These are phyloP conservation scores for Neopestalotiopsis sp. DNA, from an alignment of 2,329 filamentous ascomycete genomes.

Conservation along the genomic window DNA sequence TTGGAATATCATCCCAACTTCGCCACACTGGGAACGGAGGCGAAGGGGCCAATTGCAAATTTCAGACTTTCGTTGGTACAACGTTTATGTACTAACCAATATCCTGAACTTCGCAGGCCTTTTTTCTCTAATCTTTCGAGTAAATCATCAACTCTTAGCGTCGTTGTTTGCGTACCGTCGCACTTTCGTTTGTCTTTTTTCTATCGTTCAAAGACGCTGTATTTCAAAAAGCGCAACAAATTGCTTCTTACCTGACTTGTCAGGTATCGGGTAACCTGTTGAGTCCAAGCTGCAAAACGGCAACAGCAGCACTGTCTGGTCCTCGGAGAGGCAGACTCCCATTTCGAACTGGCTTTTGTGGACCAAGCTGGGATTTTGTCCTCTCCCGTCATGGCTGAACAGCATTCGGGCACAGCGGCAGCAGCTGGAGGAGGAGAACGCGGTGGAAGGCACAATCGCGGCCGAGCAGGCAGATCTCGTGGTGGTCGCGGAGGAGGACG, in stretches of 20 bases:
- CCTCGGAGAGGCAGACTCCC: too few relatives aligned
- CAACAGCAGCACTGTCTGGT: background rate
- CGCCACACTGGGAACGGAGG: conserved; percentile 14
- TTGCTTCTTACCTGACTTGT: background rate
- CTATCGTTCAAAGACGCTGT: conserved; percentile 47
- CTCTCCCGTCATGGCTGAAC: background rate
- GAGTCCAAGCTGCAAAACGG: background rate
- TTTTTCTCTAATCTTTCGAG: background rate
- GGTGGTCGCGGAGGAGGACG: conserved; percentile 2
- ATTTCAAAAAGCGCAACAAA: conserved; percentile 52
- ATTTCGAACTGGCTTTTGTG: background rate
- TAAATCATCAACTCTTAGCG: background rate
- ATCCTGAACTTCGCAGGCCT: background rate
- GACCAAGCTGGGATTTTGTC: too few relatives aligned
- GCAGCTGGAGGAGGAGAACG: conserved; percentile 1
- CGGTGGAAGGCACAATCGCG: conserved; percentile 1
- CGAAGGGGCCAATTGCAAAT: background rate
- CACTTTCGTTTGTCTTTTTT: conserved; percentile 17
- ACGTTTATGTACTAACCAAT: background rate
- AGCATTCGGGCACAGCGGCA: background rate
- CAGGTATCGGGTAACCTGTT: background rate
- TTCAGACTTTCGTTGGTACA: background rate
- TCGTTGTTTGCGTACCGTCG: background rate
- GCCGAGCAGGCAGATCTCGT: conserved; percentile 7
- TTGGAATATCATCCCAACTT: background rate